These are phyloP conservation scores for Exophiala sp. DNA, from an alignment of 2,329 filamentous ascomycete genomes.

Conservation along the genomic window DNA sequence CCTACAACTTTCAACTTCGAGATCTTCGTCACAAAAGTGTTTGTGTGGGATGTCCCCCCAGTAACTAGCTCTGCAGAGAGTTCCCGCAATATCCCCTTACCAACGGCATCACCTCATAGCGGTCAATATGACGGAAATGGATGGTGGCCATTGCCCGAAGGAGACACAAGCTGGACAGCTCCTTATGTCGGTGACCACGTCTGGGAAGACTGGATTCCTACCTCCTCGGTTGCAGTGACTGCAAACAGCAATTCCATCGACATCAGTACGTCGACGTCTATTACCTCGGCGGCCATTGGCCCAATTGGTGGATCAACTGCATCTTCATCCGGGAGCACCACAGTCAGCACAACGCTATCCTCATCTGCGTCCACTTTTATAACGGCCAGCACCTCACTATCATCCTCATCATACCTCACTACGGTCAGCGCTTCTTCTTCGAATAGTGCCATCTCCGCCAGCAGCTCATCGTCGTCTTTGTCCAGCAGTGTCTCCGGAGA, in stretches of 20 bases:
- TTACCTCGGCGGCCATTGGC: background rate
- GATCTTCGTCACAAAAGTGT: constrained; percentile 6
- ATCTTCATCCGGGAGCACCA: background rate
- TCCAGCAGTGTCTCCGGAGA: background rate
- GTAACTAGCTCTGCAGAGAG: background rate
- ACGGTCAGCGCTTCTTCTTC: too few relatives aligned
- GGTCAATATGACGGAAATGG: background rate
- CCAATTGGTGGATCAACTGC: background rate
- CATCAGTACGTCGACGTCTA: background rate
- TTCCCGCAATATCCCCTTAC: constrained; percentile 1
- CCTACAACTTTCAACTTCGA: constrained; percentile 15
- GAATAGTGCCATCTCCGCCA: background rate
- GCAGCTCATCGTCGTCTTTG: background rate
- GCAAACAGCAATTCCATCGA: background rate
- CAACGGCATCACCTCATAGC: background rate
- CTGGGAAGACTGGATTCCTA: constrained; percentile 4
- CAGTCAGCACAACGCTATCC: background rate
- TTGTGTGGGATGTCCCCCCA: constrained; percentile 1
- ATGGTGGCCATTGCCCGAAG: constrained; percentile 3
- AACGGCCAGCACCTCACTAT: background rate
- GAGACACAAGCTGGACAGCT: background rate
- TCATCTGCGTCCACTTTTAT: background rate
- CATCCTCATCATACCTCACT: background rate
- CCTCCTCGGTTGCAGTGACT: background rate
- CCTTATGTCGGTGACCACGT: background rate